Evolutionary conservation across 2,329 filamentous ascomycete genomes (phyloP), one percentile per base, ranked within the genome.

Genomic region (Neonectria sp.): DNA sequence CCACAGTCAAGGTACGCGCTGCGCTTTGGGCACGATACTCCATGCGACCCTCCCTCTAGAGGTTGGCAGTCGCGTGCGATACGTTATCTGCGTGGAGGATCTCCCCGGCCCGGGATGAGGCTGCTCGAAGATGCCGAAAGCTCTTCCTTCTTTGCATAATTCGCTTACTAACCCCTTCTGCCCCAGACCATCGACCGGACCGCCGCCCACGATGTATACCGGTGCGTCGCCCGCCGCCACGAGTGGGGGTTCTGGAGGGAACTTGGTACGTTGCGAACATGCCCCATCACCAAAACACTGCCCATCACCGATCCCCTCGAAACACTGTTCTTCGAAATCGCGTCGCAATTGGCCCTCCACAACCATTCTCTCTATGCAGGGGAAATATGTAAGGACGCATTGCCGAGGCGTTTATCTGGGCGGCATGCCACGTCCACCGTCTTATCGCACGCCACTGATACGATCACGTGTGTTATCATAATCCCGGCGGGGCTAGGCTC

Each of bases 1-100:
- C 82, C 84, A 49, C 85, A 86, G 70, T 69, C 82, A 69, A 85
- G 84, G 86, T 88, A 79, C 78, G 84, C 48, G 45, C n/a, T 66
- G 46, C 63, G 29, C 59, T 33, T 55, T 60, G 58, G 35, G 8
- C 35, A 40, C 53, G 33, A 45, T 21, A 31, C 63, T 37, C 52
- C 55, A 43, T 45, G 33, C 24, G 55, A 53, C 35, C 52, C 40
- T 55, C 43, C 57, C 52, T 53, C 33, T 40, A 55, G 63, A 25
- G 45, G 55, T 35, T n/a, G 15, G 56, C 43, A 60, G 57, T 55
- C 57, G 63, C 57, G 63, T 43, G 53, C 48, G 53, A 58, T 66
- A 65, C 55, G 57, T 66, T 66, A 61, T 66, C 64, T 45, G 52
- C 40, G 24, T 46, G 48, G 35, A 29, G 27, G 24, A 11, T 29